These are phyloP conservation scores for Chaetomiaceae sp. DNA, from an alignment of 2,329 filamentous ascomycete genomes.

Conservation along the genomic window DNA sequence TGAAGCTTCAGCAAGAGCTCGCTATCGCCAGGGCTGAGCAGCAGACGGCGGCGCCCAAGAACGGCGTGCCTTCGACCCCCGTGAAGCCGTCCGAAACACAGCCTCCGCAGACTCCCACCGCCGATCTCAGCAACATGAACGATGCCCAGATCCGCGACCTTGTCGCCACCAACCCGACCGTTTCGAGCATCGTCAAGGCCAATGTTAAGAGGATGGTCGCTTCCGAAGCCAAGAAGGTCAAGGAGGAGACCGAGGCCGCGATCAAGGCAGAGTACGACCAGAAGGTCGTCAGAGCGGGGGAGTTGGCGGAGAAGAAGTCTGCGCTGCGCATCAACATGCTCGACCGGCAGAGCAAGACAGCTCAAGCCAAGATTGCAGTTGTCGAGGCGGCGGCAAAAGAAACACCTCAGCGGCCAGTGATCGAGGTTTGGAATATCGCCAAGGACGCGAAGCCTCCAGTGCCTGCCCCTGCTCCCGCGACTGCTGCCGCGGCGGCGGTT, in stretches of 20 bases:
- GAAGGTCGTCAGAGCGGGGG: constrained; percentile 50
- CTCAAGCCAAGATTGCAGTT: constrained; percentile 68
- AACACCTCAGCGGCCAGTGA: constrained; percentile 77
- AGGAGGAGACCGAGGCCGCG: constrained; percentile 48
- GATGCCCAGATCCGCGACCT: constrained; percentile 56
- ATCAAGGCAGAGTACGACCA: constrained; percentile 48
- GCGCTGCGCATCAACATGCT: constrained; percentile 73
- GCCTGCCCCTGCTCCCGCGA: constrained; percentile 13
- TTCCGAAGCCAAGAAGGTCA: constrained; percentile 57
- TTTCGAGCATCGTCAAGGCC: constrained; percentile 54
- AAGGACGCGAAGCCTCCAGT: constrained; percentile 54
- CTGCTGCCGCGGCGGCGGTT: neutral
- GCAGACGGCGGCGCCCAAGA: constrained; percentile 27
- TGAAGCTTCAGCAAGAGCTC: constrained; percentile 59
- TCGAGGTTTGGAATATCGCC: constrained; percentile 80
- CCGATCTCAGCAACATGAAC: constrained; percentile 46
- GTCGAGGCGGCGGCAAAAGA: constrained; percentile 79
- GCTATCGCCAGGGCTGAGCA: constrained; percentile 58
- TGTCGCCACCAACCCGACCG: constrained; percentile 51
- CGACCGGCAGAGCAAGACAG: constrained; percentile 61
- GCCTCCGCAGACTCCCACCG: constrained; percentile 35
- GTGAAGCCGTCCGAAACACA: constrained; percentile 25
- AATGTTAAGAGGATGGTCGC: constrained; percentile 70
- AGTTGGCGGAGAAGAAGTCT: constrained; percentile 70
- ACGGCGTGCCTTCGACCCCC: constrained; percentile 27